Base-by-base conservation (phyloP, 2,329 filamentous ascomycete genomes). In the Hymenoscyphus scutula region DNA sequence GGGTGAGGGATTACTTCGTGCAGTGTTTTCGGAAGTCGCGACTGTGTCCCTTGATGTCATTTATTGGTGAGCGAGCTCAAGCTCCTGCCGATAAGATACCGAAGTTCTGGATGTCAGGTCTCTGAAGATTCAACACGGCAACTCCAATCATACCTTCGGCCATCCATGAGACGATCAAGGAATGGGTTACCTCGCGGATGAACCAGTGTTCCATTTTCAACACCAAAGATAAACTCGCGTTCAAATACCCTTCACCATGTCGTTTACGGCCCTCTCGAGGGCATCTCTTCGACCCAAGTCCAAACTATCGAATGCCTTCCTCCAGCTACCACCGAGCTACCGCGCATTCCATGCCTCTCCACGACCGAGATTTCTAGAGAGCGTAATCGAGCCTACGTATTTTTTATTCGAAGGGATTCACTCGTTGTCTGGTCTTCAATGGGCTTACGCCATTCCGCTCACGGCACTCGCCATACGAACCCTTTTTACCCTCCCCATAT, bases 361-460 rank as follows among this genome's bases (percentile, higher is more conserved):
- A 53, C 75, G 73, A 51, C 69, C 74, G 13, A 75, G 74, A 53
- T 74, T 78, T 62, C 67, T 82, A 65, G 77, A 80, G 64, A 72
- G 77, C 60, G 68, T 77, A 48, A 68, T 83, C 54, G 72, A 75
- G 53, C 69, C 76, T 32, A 78, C 81, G 2, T 78, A 82, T 65
- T 72, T 74, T 57, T 70, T 81, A 62, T 75, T 85, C 59, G 75
- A 80, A 61, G 68, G 75, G 29, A 68, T 92, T 75, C 82, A 86
- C 69, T 71, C 71, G 25, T 11, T 76, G 48, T 78, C 76, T 17
- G 75, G 77, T 53, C 74, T 86, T 2, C 77, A 83, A 60, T 87
- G 84, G 84, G 80, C 74, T 7, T 75, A 77, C 13, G 80, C 81
- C 23, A 79, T 87, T 51, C 84, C 84, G 4, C 72, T 84, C 59